phyloP scores from a whole-genome alignment of 2,329 filamentous ascomycete genomes.

The Fusarium gaditjirri region DNA sequence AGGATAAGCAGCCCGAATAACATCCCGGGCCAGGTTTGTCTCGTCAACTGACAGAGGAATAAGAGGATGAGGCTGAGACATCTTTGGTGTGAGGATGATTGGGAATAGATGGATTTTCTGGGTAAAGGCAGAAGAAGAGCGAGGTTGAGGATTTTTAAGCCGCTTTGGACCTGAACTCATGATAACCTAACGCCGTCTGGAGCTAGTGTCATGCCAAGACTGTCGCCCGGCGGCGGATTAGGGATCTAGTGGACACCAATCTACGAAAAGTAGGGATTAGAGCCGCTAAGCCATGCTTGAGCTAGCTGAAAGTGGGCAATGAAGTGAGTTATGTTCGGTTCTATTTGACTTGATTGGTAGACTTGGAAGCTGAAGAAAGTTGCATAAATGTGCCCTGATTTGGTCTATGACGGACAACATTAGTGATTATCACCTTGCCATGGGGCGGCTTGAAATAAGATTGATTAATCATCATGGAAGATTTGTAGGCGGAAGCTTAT shows the following conservation, averaged over 20 bases:
- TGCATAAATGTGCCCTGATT: background rate
- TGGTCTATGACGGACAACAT: background rate
- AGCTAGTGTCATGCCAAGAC: background rate
- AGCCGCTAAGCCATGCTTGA: fast-evolving
- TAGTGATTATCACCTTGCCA: background rate
- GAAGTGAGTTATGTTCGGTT: background rate
- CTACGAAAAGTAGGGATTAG: background rate
- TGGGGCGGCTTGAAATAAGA: background rate
- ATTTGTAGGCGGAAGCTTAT: fast-evolving
- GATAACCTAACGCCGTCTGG: background rate
- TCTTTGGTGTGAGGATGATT: background rate
- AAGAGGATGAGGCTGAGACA: background rate
- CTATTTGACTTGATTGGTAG: fast-evolving
- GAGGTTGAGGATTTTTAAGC: background rate
- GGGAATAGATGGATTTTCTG: background rate
- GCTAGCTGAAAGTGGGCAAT: background rate
- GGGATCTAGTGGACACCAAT: background rate
- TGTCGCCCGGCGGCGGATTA: background rate
- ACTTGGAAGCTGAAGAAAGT: fast-evolving
- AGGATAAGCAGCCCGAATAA: background rate
- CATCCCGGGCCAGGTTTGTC: background rate
- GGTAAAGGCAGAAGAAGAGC: fast-evolving
- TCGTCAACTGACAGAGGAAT: background rate
- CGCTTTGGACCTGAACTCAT: background rate
- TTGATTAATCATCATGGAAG: fast-evolving